Conservation (phyloP, 73 alveolate species). For the Paramecium sexaurelia region DNA sequence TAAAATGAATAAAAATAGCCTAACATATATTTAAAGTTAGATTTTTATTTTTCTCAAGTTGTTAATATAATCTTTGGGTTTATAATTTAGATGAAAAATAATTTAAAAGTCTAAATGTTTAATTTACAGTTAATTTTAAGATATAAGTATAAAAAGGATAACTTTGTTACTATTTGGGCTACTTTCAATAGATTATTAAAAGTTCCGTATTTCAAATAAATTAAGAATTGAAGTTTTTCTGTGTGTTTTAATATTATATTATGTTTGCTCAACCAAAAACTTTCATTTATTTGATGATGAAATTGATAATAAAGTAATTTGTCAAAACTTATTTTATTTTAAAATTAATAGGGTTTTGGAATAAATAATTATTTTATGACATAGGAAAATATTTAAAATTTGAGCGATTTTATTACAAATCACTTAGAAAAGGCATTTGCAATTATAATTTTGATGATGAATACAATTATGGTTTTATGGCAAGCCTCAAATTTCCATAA, state of each 20-base stretch:
- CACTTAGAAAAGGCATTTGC: background rate
- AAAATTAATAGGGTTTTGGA: background rate
- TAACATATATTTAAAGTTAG: too few species aligned
- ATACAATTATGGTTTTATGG: background rate
- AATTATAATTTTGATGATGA: background rate
- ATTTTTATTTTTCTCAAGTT: too few species aligned
- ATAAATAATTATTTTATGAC: background rate
- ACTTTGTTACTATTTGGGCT: too few species aligned
- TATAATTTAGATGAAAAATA: too few species aligned
- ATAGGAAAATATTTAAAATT: background rate
- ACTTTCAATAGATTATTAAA: too few species aligned
- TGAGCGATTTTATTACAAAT: slow-evolving; percentile 2
- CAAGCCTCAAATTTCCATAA: background rate
- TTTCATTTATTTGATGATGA: background rate
- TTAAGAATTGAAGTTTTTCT: too few species aligned
- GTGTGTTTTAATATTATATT: background rate
- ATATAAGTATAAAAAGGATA: too few species aligned
- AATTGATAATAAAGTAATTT: background rate
- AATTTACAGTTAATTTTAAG: too few species aligned
- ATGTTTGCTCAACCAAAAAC: background rate
- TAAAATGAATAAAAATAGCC: background rate
- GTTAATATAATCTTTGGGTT: too few species aligned
- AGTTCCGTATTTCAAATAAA: too few species aligned
- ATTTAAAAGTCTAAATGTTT: too few species aligned
- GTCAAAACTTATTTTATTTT: background rate